phyloP scores from a whole-genome alignment of 495 filamentous ascomycete species.

The Aspergillus sclerotioniger region DNA sequence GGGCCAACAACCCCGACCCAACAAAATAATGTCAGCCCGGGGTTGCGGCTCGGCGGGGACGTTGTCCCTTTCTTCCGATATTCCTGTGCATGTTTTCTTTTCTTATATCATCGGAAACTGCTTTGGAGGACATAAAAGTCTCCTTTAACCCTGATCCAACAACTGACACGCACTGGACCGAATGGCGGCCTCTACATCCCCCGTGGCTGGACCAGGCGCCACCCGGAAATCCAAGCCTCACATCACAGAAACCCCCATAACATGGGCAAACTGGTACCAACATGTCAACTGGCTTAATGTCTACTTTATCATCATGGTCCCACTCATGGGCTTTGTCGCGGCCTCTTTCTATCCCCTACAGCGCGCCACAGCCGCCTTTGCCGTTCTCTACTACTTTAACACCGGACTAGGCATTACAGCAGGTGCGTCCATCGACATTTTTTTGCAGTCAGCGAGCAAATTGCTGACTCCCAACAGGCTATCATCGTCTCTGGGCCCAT shows the following conservation, averaged over 20 bases:
- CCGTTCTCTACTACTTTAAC: constrained; percentile 86
- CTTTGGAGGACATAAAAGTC: too few species aligned
- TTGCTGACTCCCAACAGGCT: constrained; percentile 42
- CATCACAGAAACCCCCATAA: constrained; percentile 65
- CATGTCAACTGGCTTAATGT: constrained; percentile 97
- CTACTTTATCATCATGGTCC: constrained; percentile 79
- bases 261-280: constrained; percentile 85
- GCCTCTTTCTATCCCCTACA: constrained; percentile 81
- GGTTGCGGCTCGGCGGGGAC: too few species aligned
- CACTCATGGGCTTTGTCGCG: constrained; percentile 68
- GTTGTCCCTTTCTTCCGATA: too few species aligned
- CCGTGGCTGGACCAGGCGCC: too few species aligned
- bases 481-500: constrained; percentile 86
- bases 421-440: constrained; percentile 48
- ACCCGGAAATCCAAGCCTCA: constrained; percentile 18
- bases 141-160: too few species aligned
- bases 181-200: too few species aligned
- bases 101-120: too few species aligned
- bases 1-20: too few species aligned
- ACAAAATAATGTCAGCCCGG: too few species aligned
- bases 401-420: constrained; percentile 87
- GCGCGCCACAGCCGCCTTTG: constrained; percentile 71
- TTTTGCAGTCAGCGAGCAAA: neutral
- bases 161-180: too few species aligned
- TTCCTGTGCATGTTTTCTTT: too few species aligned